These are phyloP conservation scores for Coprinopsis strossmayeri DNA, from an alignment of 768 basidiomycete species.

Conservation along the genomic window DNA sequence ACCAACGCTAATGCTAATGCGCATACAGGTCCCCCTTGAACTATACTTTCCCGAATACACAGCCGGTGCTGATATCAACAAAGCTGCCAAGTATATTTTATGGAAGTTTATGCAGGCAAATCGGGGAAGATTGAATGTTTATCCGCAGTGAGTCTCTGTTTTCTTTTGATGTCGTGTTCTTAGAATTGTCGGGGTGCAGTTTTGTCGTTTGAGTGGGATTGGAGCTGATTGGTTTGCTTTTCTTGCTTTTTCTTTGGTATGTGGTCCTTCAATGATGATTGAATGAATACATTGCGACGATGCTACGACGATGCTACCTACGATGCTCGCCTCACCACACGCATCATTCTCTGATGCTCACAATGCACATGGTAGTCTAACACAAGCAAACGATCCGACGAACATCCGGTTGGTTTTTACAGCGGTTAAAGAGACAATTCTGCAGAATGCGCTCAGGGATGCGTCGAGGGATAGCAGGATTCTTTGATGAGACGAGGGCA, in stretches of 20 bases:
- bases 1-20: too few relatives aligned
- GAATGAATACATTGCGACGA: too few relatives aligned
- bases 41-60: constrained; percentile 84
- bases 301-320: too few relatives aligned
- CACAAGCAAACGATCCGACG: constrained; percentile 84
- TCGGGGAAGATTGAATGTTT: constrained; percentile 71
- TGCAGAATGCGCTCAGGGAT: constrained; percentile 83
- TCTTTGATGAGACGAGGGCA: too few relatives aligned
- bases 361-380: too few relatives aligned
- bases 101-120: constrained; percentile 96
- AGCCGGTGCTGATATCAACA: constrained; percentile 85
- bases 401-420: constrained; percentile 81
- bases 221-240: too few relatives aligned
- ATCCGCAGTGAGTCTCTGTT: constrained; percentile 46
- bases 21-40: constrained; percentile 76
- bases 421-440: constrained; percentile 88
- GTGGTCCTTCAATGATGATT: too few relatives aligned
- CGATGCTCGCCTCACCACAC: too few relatives aligned
- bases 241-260: too few relatives aligned
- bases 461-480: constrained; percentile 83
- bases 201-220: too few relatives aligned
- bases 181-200: too few relatives aligned
- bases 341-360: too few relatives aligned
- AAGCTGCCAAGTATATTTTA: constrained; percentile 89
- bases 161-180: constrained; percentile 17